Conservation (phyloP, 345 rosid species). For the Alliaria petiolata region DNA sequence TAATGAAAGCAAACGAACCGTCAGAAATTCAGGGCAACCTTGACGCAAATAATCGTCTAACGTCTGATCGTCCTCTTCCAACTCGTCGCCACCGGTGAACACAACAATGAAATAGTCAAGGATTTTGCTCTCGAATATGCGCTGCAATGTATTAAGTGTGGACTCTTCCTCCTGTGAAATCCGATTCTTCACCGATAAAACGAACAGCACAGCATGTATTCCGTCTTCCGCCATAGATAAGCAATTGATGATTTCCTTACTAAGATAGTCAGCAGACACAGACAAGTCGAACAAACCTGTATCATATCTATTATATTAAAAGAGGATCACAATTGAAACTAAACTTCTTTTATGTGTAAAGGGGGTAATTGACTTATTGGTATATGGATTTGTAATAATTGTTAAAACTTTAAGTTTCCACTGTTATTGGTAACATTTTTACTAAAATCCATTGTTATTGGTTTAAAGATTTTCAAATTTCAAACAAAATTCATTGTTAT, state of each 20-base stretch:
- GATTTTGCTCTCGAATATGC: conserved; percentile 55
- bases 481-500: no score
- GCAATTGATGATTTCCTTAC: conserved; percentile 64
- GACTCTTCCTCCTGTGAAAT: conserved; percentile 70
- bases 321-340: no score
- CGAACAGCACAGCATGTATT: conserved; percentile 68
- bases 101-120: conserved; percentile 67
- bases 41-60: conserved; percentile 58
- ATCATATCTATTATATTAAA: no score
- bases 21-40: conserved; percentile 56
- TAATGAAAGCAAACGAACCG: not conserved
- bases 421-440: no score
- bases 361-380: no score
- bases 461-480: no score
- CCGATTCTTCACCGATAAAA: conserved; percentile 53
- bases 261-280: conserved; percentile 45
- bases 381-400: no score
- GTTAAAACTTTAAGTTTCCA: no score
- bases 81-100: conserved; percentile 75
- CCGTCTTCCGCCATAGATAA: conserved; percentile 70
- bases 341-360: no score
- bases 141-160: conserved; percentile 46
- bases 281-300: conserved; percentile 74
- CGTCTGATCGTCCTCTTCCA: conserved; percentile 55
- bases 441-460: no score